Conservation (phyloP, 352 stramenopile genomes). For the Phytophthora sansomeana region DNA sequence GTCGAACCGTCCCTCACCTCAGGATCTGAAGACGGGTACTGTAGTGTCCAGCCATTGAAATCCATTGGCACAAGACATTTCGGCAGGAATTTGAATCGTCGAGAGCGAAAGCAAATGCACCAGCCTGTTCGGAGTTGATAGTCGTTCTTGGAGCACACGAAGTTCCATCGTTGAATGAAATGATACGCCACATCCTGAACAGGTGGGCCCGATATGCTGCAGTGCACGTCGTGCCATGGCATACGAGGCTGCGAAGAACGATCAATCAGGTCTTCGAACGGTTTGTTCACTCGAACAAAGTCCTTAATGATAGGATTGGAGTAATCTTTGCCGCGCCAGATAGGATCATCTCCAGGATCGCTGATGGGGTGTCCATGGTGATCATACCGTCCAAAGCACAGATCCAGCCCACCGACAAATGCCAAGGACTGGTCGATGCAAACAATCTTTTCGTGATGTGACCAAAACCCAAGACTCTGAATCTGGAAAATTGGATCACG, state of each 20-base stretch:
- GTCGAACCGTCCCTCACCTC: slow-evolving; percentile 43
- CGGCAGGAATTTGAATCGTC: slow-evolving; percentile 84
- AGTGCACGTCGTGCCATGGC: slow-evolving; percentile 92
- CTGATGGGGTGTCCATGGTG: slow-evolving; percentile 77
- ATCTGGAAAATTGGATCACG: slow-evolving; percentile 93
- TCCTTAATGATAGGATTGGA: slow-evolving; percentile 92
- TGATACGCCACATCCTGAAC: slow-evolving; percentile 90
- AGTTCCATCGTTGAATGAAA: slow-evolving; percentile 94
- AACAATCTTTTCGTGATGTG: slow-evolving; percentile 95
- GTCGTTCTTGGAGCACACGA: slow-evolving; percentile 89
- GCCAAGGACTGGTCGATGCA: slow-evolving; percentile 89
- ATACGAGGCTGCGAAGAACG: slow-evolving; percentile 79
- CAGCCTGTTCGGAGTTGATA: slow-evolving; percentile 87
- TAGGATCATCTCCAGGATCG: slow-evolving; percentile 67
- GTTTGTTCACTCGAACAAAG: slow-evolving; percentile 87
- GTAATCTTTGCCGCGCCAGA: slow-evolving; percentile 89
- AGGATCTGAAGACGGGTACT: slow-evolving; percentile 73
- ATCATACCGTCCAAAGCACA: slow-evolving; percentile 92
- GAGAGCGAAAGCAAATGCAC: slow-evolving; percentile 87
- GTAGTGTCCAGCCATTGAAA: slow-evolving; percentile 83
- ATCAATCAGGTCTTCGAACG: slow-evolving; percentile 88
- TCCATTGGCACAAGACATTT: slow-evolving; percentile 90
- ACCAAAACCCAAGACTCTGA: slow-evolving; percentile 92
- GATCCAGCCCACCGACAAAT: slow-evolving; percentile 87
- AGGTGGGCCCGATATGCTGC: slow-evolving; percentile 77